Percentiles rank a stretch among this genome's conserved stretches.
phyloP scores from a whole-genome alignment of 148 eudicot genomes.

The Dianthus caryophyllus region DNA sequence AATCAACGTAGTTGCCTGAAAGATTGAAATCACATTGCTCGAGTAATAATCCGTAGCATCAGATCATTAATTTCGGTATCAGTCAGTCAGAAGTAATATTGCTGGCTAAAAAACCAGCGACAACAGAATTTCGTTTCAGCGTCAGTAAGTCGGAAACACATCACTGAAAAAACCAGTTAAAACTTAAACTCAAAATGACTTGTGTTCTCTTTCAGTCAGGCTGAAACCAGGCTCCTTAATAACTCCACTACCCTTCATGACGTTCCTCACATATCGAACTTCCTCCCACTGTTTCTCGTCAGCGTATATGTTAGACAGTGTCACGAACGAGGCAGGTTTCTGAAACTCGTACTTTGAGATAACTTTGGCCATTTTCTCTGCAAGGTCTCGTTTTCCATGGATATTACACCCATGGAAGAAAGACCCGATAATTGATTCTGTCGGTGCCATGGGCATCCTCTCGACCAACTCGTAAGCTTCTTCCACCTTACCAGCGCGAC shows the following conservation, averaged over 20 bases:
- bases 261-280: constrained; percentile 44
- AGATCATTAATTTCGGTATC: no score
- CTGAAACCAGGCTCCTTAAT: constrained; percentile 48
- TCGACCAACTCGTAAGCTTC: constrained; percentile 47
- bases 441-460: constrained; percentile 30
- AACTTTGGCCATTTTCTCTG: constrained; percentile 33
- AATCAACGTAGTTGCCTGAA: no score
- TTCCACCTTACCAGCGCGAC: constrained; percentile 58
- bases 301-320: constrained; percentile 59
- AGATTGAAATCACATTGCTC: no score
- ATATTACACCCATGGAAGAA: constrained; percentile 58
- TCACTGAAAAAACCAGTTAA: no score
- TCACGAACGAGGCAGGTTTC: constrained; percentile 49
- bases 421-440: constrained; percentile 48
- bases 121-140: neutral
- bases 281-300: constrained; percentile 52
- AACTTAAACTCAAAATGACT: constrained; percentile 1
- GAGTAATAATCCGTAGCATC: no score
- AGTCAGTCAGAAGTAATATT: no score
- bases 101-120: neutral
- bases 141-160: no score
- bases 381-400: constrained; percentile 60
- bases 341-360: constrained; percentile 27
- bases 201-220: constrained; percentile 18
- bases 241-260: constrained; percentile 47